phyloP scores from a whole-genome alignment of 129 eudicot species.

The Silybum marianum region DNA sequence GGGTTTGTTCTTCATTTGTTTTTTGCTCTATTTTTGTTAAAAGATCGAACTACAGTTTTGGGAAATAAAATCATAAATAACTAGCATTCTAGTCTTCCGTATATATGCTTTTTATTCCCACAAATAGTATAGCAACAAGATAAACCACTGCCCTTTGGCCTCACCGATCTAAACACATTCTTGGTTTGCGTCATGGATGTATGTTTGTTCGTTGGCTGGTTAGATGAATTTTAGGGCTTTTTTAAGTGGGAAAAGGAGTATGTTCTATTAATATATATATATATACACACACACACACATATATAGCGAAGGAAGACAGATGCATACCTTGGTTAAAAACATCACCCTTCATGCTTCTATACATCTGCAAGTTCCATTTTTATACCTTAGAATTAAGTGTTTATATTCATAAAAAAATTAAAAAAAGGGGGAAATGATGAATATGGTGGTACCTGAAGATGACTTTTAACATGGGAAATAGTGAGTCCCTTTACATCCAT shows the following conservation, averaged over 20 bases:
- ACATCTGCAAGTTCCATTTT: slow-evolving; percentile 61
- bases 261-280: no score
- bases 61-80: slow-evolving; percentile 26
- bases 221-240: not conserved
- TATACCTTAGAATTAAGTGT: not conserved
- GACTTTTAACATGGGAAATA: slow-evolving; percentile 98
- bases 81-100: not conserved
- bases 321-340: slow-evolving; percentile 48
- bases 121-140: not conserved
- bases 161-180: no score
- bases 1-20: slow-evolving; percentile 8
- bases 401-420: not conserved
- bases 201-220: not conserved
- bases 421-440: not conserved
- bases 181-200: no score
- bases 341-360: slow-evolving; percentile 81
- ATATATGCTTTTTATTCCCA: slow-evolving; percentile 19
- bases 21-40: slow-evolving; percentile 18
- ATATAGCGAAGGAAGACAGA: not conserved
- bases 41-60: not conserved
- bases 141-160: no score
- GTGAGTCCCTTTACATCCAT: slow-evolving; percentile 98
- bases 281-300: not conserved
- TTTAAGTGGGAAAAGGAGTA: not conserved
- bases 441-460: slow-evolving; percentile 68